phyloP scores from a whole-genome alignment of 2,329 filamentous ascomycete genomes.

The Juglanconis oblonga region DNA sequence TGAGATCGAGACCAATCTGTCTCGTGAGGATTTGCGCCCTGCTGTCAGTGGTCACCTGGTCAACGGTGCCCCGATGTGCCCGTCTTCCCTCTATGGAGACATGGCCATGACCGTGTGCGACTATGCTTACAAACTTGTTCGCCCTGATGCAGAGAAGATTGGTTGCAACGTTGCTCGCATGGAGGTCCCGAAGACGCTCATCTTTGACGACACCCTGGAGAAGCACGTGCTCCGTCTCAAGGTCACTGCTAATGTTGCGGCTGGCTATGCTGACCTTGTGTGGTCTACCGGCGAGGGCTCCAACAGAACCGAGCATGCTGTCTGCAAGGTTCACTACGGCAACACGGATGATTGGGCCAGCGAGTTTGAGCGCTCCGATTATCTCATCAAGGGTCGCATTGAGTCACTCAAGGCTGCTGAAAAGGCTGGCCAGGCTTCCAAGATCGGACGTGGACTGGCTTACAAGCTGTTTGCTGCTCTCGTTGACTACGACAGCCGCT shows the following conservation, averaged over 20 bases:
- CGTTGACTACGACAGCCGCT: conserved; percentile 54
- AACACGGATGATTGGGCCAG: conserved; percentile 57
- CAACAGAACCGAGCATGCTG: conserved; percentile 58
- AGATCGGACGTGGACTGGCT: conserved; percentile 70
- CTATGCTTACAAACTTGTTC: conserved; percentile 64
- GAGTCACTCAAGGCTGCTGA: conserved; percentile 59
- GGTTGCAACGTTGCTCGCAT: conserved; percentile 65
- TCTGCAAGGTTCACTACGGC: conserved; percentile 60
- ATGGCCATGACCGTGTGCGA: conserved; percentile 55
- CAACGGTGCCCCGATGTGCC: conserved; percentile 64
- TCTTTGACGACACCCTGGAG: conserved; percentile 45
- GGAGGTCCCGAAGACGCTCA: conserved; percentile 68
- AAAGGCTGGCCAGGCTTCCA: conserved; percentile 63
- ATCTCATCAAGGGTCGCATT: conserved; percentile 65
- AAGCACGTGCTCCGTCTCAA: conserved; percentile 60
- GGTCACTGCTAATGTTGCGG: conserved; percentile 55
- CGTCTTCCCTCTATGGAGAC: conserved; percentile 53
- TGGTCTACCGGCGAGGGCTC: conserved; percentile 60
- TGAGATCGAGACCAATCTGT: conserved; percentile 64
- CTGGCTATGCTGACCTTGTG: conserved; percentile 51
- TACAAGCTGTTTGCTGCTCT: conserved; percentile 67
- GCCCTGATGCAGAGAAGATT: conserved; percentile 52
- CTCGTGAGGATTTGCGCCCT: conserved; percentile 57
- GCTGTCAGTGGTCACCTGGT: conserved; percentile 65
- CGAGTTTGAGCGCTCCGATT: conserved; percentile 66